A percentile compares a stretch with the other conserved stretches of the same genome.
These are phyloP conservation scores for Boeremia lycopersici DNA, from an alignment of 2,329 filamentous ascomycete genomes.

Conservation along the genomic window DNA sequence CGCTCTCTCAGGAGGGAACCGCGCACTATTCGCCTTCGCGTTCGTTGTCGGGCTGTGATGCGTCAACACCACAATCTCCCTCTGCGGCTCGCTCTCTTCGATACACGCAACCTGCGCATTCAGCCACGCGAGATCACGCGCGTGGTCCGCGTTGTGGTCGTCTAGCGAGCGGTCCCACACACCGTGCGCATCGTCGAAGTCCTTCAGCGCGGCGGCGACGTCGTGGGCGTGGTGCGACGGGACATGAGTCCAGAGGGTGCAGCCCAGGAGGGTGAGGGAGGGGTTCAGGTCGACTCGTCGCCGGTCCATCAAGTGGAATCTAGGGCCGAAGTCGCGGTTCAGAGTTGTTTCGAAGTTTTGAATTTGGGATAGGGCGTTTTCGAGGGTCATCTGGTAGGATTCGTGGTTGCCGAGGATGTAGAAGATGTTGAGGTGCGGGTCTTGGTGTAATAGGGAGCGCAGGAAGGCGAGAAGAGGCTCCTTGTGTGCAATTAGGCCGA, in stretches of 20 bases:
- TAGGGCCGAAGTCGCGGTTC: not conserved
- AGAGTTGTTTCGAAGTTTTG: not conserved
- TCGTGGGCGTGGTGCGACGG: not conserved
- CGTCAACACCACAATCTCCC: conserved; percentile 4
- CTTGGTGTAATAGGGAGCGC: conserved; percentile 1
- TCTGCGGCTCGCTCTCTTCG: not conserved
- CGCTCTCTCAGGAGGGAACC: conserved; percentile 1
- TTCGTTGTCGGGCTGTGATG: conserved; percentile 7
- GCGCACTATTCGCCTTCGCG: not conserved
- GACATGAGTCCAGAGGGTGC: conserved; percentile 15
- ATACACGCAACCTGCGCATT: not conserved
- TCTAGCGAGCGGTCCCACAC: conserved; percentile 1
- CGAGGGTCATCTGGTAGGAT: not conserved
- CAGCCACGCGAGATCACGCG: conserved; percentile 4
- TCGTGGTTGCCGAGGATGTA: conserved; percentile 14
- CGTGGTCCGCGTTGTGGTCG: conserved; percentile 10
- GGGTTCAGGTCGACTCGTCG: conserved; percentile 2
- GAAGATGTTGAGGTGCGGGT: not conserved
- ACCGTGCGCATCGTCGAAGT: not conserved
- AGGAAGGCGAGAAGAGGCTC: conserved; percentile 3
- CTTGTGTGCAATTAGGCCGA: not conserved
- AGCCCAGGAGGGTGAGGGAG: conserved; percentile 11
- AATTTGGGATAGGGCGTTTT: not conserved
- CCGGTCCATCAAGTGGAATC: conserved; percentile 12
- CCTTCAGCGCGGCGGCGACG: not conserved